Conservation (phyloP, 768 basidiomycete species). For the Sarcomyxa edulis region DNA sequence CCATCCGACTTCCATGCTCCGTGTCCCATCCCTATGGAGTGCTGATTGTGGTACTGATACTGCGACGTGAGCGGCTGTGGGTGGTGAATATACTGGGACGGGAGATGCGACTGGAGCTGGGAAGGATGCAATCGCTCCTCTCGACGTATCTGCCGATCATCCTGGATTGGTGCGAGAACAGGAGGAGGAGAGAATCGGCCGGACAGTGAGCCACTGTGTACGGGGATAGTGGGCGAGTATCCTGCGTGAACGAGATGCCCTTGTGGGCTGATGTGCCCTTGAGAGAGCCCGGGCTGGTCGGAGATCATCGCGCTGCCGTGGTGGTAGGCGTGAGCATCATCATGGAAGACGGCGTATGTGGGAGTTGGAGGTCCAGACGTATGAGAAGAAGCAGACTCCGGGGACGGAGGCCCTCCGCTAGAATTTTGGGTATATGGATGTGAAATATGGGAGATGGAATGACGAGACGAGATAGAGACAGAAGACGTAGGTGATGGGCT, state of each 20-base stretch:
- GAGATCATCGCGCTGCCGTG: conserved; percentile 22
- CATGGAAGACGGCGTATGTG: conserved; percentile 41
- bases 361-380: conserved; percentile 39
- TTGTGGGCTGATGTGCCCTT: conserved; percentile 25
- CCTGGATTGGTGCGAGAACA: conserved; percentile 51
- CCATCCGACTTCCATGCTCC: conserved; percentile 43
- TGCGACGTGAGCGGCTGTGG: conserved; percentile 30
- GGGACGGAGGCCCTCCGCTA: conserved; percentile 39
- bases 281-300: conserved; percentile 22
- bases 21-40: conserved; percentile 29
- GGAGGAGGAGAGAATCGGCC: conserved; percentile 50
- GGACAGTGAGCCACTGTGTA: conserved; percentile 10
- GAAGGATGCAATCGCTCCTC: conserved; percentile 14
- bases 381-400: conserved; percentile 42
- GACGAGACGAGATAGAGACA: conserved; percentile 41
- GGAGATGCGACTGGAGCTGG: conserved; percentile 19
- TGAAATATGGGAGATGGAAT: conserved; percentile 57
- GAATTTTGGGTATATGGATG: conserved; percentile 38
- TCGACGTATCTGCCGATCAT: conserved; percentile 26
- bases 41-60: conserved; percentile 35
- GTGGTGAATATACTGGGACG: conserved; percentile 35
- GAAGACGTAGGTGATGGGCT: conserved; percentile 21
- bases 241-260: conserved; percentile 13
- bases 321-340: conserved; percentile 36
- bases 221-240: conserved; percentile 16